Base-by-base conservation (phyloP, 495 filamentous ascomycete species). In the Talaromyces liani region DNA sequence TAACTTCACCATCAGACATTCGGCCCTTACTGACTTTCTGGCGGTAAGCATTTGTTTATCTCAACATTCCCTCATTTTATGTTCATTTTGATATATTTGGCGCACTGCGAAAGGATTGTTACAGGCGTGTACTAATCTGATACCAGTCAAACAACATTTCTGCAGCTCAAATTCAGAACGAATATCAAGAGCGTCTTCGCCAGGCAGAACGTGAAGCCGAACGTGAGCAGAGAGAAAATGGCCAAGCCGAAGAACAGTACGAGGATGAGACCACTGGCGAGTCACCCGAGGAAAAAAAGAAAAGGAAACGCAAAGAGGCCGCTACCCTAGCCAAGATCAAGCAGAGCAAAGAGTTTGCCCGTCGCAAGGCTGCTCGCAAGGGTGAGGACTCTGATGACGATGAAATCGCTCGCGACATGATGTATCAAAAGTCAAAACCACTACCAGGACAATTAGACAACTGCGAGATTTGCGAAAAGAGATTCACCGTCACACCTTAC, bases 401-500 rank as follows among this genome's bases (percentile, higher is more conserved):
- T 45, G 66, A 71, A 29, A 70, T 78, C 22, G 78, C 83, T 33
- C 71, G 73, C 24, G 79, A 86, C 29, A 81, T 87, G 54, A 78
- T 88, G 71, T 77, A 88, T 63, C 79, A 86, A 63, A 86, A 85
- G 65, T 68, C 80, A 33, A 81, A 80, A n/a, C 88, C 88, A 45
- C 69, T 87, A 16, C 91, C 94, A 0, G 93, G 91, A 2, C 94
- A 98, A 73, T 83, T 91, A 64, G 91, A 88, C 29, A 93, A 96
- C 67, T 98, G 94, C 67, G 91, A 90, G 54, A 75, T 84, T 6
- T 98, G 94, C 70, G 80, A 84, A 24, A 93, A 91, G 68, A 87
- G 94, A 25, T 98, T 98, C 70, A 97, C 92, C 0, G 94, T 98
- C 29, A 97, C 94, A 0, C 77, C 92, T 1, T 98, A 98, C 71